Evolutionary conservation across 2,329 filamentous ascomycete genomes (phyloP).

Genomic region (Cercospora beticola): DNA sequence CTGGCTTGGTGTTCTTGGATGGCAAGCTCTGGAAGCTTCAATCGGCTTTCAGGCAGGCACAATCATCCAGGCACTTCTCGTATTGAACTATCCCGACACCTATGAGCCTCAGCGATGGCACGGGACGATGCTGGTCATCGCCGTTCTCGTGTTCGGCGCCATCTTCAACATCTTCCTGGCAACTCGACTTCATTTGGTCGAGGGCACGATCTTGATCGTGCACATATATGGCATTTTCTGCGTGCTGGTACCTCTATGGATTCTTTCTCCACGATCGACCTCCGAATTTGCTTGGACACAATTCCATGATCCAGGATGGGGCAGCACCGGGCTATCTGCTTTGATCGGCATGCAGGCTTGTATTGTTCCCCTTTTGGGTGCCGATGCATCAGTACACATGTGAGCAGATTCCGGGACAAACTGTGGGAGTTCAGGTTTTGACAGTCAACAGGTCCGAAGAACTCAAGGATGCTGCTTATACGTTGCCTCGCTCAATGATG

Average conservation of each 20-base stretch:
- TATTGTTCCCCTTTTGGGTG: slow-evolving; percentile 14
- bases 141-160: slow-evolving; percentile 20
- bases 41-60: slow-evolving; percentile 46
- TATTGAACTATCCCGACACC: slow-evolving; percentile 42
- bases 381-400: slow-evolving; percentile 26
- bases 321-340: slow-evolving; percentile 41
- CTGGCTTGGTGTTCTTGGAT: slow-evolving; percentile 42
- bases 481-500: slow-evolving; percentile 29
- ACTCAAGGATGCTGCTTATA: slow-evolving; percentile 29
- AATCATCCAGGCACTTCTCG: slow-evolving; percentile 46
- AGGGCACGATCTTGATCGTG: slow-evolving; percentile 29
- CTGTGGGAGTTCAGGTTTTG: too few species aligned
- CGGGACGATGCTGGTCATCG: slow-evolving; percentile 43
- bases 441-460: slow-evolving; percentile 33
- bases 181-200: slow-evolving; percentile 28
- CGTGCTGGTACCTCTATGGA: slow-evolving; percentile 23
- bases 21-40: slow-evolving; percentile 42
- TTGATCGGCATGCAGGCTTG: slow-evolving; percentile 42
- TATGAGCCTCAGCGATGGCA: slow-evolving; percentile 47
- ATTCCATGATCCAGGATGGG: slow-evolving; percentile 34
- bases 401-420: slow-evolving; percentile 8
- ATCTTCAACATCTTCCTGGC: slow-evolving; percentile 30
- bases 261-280: slow-evolving; percentile 19
- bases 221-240: slow-evolving; percentile 36
- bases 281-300: slow-evolving; percentile 23